phyloP scores from a whole-genome alignment of 495 filamentous ascomycete genomes.

The Haplographium delicatum region DNA sequence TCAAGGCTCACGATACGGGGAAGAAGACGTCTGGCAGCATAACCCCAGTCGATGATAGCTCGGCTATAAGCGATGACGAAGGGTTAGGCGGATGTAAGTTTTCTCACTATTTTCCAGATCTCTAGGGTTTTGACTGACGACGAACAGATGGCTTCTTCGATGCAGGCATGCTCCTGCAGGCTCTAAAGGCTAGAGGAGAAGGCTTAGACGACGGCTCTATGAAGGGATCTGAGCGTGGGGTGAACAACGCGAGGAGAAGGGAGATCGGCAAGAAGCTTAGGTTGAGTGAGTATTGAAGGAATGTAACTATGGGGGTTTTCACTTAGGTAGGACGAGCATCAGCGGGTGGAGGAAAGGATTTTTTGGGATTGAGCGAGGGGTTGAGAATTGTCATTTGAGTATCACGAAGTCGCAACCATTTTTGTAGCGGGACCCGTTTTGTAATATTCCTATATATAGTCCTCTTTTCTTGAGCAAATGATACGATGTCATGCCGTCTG shows the following conservation, averaged over 20 bases:
- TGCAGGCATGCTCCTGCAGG: constrained; percentile 86
- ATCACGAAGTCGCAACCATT: too few relatives aligned
- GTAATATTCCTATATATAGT: too few relatives aligned
- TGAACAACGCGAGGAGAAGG: constrained; percentile 45
- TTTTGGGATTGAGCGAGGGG: too few relatives aligned
- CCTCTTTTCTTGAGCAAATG: too few relatives aligned
- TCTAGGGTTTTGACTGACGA: not conserved
- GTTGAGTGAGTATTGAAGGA: constrained; percentile 62
- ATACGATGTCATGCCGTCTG: too few relatives aligned
- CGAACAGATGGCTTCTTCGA: constrained; percentile 88
- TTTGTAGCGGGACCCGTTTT: too few relatives aligned
- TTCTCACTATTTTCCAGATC: not conserved
- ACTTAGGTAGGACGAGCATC: too few relatives aligned
- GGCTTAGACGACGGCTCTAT: constrained; percentile 22
- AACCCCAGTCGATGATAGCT: constrained; percentile 40
- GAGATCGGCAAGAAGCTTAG: constrained; percentile 77
- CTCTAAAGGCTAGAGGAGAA: constrained; percentile 57
- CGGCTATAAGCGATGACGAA: constrained; percentile 75
- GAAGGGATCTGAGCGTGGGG: constrained; percentile 41
- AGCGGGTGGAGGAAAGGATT: too few relatives aligned
- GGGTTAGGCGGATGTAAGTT: constrained; percentile 88
- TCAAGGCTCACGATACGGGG: constrained; percentile 35
- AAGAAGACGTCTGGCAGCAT: constrained; percentile 33
- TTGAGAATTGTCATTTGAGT: too few relatives aligned
- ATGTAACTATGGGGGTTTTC: not conserved